phyloP scores from a whole-genome alignment of 306 rosid species.

The Trifolium repens region DNA sequence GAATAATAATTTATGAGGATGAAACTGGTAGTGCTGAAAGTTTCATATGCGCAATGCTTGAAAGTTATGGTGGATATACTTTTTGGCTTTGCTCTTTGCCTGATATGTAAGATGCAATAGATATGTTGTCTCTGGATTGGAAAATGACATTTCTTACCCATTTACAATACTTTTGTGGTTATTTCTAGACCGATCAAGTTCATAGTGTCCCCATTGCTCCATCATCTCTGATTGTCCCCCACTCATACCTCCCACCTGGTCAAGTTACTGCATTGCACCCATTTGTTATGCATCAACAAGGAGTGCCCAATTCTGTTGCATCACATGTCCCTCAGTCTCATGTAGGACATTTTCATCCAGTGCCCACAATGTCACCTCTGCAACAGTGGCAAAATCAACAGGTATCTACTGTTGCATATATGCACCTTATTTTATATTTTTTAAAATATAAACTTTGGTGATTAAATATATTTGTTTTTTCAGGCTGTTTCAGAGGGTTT shows the following conservation, averaged over 20 bases:
- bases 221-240: slow-evolving; percentile 81
- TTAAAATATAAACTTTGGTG: not conserved
- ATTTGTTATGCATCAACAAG: slow-evolving; percentile 90
- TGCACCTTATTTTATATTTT: slow-evolving; percentile 1
- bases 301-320: slow-evolving; percentile 72
- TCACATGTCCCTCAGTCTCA: slow-evolving; percentile 81
- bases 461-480: slow-evolving; percentile 39
- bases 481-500: slow-evolving; percentile 71
- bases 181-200: slow-evolving; percentile 65
- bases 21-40: slow-evolving; percentile 4
- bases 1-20: not conserved
- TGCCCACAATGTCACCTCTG: slow-evolving; percentile 70
- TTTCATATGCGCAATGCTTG: slow-evolving; percentile 21
- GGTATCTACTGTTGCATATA: slow-evolving; percentile 51
- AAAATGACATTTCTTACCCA: not conserved
- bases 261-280: slow-evolving; percentile 87
- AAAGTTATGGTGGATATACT: slow-evolving; percentile 21
- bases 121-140: not conserved
- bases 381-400: slow-evolving; percentile 93
- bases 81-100: not conserved
- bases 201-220: slow-evolving; percentile 75
- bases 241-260: slow-evolving; percentile 89
- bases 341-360: slow-evolving; percentile 78
- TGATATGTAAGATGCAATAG: not conserved
- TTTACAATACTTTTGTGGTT: slow-evolving; percentile 31